Conservation (phyloP, 2,329 filamentous ascomycete genomes). For the Epicoccum nigrum region DNA sequence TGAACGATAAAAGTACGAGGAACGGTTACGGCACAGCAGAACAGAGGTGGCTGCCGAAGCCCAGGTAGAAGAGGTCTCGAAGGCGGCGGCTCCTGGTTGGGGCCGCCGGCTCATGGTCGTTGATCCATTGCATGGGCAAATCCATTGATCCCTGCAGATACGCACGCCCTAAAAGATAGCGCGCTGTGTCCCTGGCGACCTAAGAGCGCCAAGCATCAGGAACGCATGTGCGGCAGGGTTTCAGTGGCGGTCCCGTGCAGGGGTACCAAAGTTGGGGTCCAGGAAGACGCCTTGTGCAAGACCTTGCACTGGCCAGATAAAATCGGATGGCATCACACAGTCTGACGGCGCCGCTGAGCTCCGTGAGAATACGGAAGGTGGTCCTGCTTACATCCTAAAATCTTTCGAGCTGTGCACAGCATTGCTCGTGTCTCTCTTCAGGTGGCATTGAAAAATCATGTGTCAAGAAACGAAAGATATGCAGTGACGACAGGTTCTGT, state of each 20-base stretch:
- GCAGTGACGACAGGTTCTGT: constrained; percentile 7
- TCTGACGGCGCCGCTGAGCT: constrained; percentile 9
- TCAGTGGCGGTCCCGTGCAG: constrained; percentile 28
- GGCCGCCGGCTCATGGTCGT: constrained; percentile 35
- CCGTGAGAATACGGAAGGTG: constrained; percentile 11
- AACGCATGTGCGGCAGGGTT: constrained; percentile 28
- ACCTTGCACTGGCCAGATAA: constrained; percentile 29
- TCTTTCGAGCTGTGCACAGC: no score
- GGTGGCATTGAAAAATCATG: background rate
- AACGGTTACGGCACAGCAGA: constrained; percentile 35
- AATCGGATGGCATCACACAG: constrained; percentile 4
- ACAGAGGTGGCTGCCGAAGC: constrained; percentile 28
- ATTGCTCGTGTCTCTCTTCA: background rate
- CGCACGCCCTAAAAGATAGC: constrained; percentile 26
- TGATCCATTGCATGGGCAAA: constrained; percentile 37
- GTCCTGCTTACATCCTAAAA: constrained; percentile 7
- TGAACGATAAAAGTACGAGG: constrained; percentile 34
- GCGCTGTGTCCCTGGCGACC: constrained; percentile 24
- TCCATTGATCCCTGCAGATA: constrained; percentile 34
- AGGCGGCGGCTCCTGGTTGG: constrained; percentile 38
- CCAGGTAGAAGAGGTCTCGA: constrained; percentile 32
- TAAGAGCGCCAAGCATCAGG: constrained; percentile 31
- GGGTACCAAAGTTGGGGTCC: constrained; percentile 28
- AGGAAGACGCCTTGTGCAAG: constrained; percentile 31
- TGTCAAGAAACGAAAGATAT: background rate